Conservation (phyloP, 23 red algal genomes). For the Agarophyton chilense region DNA sequence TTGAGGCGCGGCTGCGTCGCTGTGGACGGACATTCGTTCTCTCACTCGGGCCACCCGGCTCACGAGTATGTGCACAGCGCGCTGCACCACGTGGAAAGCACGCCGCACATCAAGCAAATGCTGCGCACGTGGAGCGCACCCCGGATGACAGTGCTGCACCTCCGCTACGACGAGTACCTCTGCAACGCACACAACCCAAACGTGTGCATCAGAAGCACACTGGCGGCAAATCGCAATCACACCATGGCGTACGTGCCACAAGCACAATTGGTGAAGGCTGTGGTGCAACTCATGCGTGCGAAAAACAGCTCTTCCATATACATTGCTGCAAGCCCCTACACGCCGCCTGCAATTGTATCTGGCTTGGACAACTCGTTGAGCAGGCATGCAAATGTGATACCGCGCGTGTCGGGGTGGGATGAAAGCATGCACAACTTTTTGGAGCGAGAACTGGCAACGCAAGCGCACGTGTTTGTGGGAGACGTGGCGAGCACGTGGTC, state of each 20-base stretch:
- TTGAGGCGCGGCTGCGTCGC: conserved; percentile 5
- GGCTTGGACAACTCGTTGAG: conserved; percentile 1
- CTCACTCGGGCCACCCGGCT: background rate
- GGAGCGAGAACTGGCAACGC: conserved; percentile 39
- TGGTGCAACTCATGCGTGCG: conserved; percentile 3
- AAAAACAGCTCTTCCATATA: background rate
- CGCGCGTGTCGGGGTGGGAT: background rate
- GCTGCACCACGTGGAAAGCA: conserved; percentile 25
- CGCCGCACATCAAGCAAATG: background rate
- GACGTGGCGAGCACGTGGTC: conserved; percentile 58
- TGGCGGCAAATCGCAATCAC: background rate
- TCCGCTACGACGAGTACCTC: conserved; percentile 54
- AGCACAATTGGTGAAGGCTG: background rate
- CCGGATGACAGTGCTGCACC: conserved; percentile 8
- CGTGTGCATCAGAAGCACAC: conserved; percentile 23
- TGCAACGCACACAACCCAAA: background rate
- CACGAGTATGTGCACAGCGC: conserved; percentile 39
- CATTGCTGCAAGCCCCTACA: conserved; percentile 50
- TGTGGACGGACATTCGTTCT: conserved; percentile 39
- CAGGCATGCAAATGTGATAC: background rate
- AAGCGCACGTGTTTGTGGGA: conserved; percentile 27
- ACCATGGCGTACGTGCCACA: conserved; percentile 19
- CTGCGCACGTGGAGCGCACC: background rate
- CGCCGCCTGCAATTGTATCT: background rate
- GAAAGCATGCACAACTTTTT: conserved; percentile 42